phyloP scores from a whole-genome alignment of 1,139 yeast species.

The Geotrichum klebahnii region DNA sequence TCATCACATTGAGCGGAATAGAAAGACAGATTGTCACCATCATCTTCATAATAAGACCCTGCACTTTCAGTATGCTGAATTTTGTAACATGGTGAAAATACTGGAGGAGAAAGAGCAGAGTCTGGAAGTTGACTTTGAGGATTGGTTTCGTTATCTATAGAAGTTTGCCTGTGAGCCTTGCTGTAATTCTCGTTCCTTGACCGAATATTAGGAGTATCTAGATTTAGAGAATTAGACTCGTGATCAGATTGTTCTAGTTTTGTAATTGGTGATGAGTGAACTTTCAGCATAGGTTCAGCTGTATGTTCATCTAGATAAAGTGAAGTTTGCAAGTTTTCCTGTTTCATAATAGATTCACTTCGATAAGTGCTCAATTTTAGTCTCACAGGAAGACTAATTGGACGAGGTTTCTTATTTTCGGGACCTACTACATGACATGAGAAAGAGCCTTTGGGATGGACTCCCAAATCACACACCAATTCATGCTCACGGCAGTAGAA shows the following conservation, averaged over 20 bases:
- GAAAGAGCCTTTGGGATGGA: conserved; percentile 10
- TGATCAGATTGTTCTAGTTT: background rate
- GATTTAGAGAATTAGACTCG: background rate
- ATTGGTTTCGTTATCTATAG: too few relatives aligned
- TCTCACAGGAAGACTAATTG: background rate
- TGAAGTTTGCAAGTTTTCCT: background rate
- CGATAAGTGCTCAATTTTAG: background rate
- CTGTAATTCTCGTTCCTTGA: too few relatives aligned
- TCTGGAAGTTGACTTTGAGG: too few relatives aligned
- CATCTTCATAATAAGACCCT: background rate
- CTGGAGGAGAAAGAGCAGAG: background rate
- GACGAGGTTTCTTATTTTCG: background rate
- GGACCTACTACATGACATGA: too few relatives aligned
- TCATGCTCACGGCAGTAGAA: conserved; percentile 19
- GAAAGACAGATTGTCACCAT: background rate
- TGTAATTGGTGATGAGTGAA: background rate
- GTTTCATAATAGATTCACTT: background rate
- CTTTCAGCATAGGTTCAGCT: too few relatives aligned
- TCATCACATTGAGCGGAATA: too few relatives aligned
- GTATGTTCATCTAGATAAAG: background rate
- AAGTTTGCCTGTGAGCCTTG: too few relatives aligned
- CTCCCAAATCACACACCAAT: conserved; percentile 16
- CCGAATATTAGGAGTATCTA: background rate
- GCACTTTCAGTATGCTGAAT: background rate
- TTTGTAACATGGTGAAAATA: background rate